Base-by-base conservation (phyloP, 2,329 filamentous ascomycete genomes). In the Xylariaceae sp. region DNA sequence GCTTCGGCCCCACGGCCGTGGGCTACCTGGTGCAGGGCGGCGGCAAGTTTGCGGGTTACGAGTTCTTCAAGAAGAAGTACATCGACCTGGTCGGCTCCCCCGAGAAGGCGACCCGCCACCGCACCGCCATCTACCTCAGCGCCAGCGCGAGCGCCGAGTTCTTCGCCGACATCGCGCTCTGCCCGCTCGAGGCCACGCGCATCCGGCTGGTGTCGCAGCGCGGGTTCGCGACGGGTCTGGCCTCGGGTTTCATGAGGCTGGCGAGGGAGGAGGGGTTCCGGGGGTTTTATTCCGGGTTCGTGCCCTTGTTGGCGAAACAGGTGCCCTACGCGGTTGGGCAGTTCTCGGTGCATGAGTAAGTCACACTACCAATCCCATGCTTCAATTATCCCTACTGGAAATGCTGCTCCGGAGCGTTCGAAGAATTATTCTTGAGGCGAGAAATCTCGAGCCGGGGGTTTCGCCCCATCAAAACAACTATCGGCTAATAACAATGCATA, bases 311-410 rank as follows among this genome's bases (percentile, higher is more conserved):
- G 51, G 89, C 87, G 71, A 90, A 91, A 70, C 87, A 93, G 76
- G 84, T 95, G 41, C 89, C 89, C 15, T 95, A 94, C 72, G 94
- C 89, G 53, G 89, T 95, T 69, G 82, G 88, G 64, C 94, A 95
- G 74, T 95, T 95, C 73, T 87, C 90, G 54, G 89, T 91, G 41
- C 93, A 88, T 74, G 89, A 95, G 22, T 26, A 26, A 26, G 22
- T 26, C 22, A 11, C 22, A 6, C 11, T 26, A 11, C n/a, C 6
- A 26, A 11, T 11, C 22, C 22, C 22, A 11, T 26, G 6, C 6
- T 26, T 11, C 22, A 26, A 6, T 11, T 11, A 6, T 11, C 22
- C 11, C 6, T 11, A 6, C 22, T 26, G 11, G 22, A 26, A 26
- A 26, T 26, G 11, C 6, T 26, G 22, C 11, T 11, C 6, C 6